A percentile compares a stretch with the other conserved stretches of the same genome.
phyloP scores from a whole-genome alignment of 768 basidiomycete genomes.

The Paxillus ammoniavirescens region DNA sequence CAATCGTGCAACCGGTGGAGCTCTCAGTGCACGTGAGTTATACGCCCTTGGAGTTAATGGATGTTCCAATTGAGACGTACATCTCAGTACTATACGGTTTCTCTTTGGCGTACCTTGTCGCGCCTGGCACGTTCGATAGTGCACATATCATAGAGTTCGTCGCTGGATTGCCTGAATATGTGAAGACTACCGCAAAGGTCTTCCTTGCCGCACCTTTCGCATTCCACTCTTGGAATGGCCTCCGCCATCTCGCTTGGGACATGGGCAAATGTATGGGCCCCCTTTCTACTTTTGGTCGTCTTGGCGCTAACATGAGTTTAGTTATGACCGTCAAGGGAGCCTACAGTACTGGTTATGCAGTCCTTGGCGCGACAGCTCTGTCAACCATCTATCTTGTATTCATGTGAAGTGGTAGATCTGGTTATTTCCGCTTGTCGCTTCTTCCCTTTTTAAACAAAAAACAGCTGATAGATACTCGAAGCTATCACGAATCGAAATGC shows the following conservation, averaged over 20 bases:
- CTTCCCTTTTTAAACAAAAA: not conserved
- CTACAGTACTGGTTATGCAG: conserved; percentile 80
- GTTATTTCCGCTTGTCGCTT: not conserved
- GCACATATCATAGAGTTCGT: conserved; percentile 72
- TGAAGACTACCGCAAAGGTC: conserved; percentile 76
- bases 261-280: conserved; percentile 72
- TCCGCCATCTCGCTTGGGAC: conserved; percentile 93
- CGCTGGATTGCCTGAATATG: conserved; percentile 66
- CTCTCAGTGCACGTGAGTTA: conserved; percentile 70
- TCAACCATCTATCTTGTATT: conserved; percentile 71
- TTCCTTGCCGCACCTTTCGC: conserved; percentile 85
- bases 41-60: not conserved
- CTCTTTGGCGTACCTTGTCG: conserved; percentile 81
- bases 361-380: conserved; percentile 74
- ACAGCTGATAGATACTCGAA: not conserved
- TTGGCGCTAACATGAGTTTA: conserved; percentile 29
- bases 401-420: conserved; percentile 28
- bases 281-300: not conserved
- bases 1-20: conserved; percentile 84
- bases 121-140: conserved; percentile 79
- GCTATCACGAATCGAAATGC: too few species aligned
- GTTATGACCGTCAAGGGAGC: conserved; percentile 80
- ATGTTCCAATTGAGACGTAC: not conserved
- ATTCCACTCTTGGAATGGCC: conserved; percentile 87
- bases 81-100: conserved; percentile 80